Conservation (phyloP, 331 rosid species). For the Spiraea crenata region DNA sequence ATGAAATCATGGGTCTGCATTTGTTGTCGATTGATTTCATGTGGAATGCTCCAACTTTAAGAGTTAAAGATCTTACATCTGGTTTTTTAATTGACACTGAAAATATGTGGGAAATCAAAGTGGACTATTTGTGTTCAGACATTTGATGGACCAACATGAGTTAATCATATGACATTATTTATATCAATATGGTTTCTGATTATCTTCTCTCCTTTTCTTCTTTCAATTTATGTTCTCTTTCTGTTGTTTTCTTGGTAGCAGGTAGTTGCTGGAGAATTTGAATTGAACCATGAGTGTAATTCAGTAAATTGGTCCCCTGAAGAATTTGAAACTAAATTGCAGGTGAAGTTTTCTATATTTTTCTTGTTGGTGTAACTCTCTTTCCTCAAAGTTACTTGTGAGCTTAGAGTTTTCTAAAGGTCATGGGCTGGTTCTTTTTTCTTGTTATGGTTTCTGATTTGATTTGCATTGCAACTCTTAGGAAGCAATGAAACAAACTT, state of each 20-base stretch:
- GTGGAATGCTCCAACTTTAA: background rate
- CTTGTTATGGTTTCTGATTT: conserved; percentile 9
- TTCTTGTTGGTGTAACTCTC: background rate
- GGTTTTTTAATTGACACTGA: background rate
- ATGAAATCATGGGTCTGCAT: background rate
- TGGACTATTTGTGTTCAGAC: background rate
- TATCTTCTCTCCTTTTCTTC: background rate
- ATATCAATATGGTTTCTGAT: background rate
- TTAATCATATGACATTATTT: background rate
- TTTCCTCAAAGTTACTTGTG: too few species aligned
- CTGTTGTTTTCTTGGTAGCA: conserved; percentile 33
- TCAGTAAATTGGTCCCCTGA: conserved; percentile 97
- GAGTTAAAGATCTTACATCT: background rate
- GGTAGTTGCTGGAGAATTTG: conserved; percentile 99
- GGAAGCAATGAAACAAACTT: conserved; percentile 95
- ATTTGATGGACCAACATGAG: background rate
- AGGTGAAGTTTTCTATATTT: conserved; percentile 44
- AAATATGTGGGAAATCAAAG: background rate
- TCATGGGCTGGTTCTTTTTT: background rate
- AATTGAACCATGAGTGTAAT: conserved; percentile 87
- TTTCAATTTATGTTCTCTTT: conserved; percentile 8
- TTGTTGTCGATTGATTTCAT: background rate
- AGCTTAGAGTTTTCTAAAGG: background rate
- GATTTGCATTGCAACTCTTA: conserved; percentile 32
- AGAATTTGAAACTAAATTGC: conserved; percentile 95